Evolutionary conservation across 306 rosid species (phyloP).

Genomic region (Cucurbita maxima): DNA sequence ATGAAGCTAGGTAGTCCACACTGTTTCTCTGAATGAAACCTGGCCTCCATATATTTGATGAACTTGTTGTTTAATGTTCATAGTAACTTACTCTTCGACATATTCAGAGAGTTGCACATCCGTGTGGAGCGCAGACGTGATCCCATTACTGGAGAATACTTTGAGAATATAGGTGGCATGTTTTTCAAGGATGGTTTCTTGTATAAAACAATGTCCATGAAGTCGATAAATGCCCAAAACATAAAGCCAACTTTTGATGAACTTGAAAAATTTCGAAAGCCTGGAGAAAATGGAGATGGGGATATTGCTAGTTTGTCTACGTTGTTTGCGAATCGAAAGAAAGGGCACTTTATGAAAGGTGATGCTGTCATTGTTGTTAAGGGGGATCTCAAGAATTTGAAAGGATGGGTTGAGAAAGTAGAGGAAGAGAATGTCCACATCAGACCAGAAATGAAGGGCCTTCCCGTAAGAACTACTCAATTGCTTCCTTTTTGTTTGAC

Average conservation of each 20-base stretch:
- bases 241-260: constrained; percentile 90
- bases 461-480: constrained; percentile 49
- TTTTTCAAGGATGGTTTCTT: constrained; percentile 91
- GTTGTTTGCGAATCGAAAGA: constrained; percentile 78
- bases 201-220: constrained; percentile 72
- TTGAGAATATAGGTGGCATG: constrained; percentile 82
- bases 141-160: constrained; percentile 74
- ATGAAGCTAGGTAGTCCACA: constrained; percentile 71
- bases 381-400: constrained; percentile 86
- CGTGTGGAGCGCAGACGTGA: constrained; percentile 88
- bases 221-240: constrained; percentile 66
- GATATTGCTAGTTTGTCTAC: constrained; percentile 81
- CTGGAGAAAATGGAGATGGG: constrained; percentile 83
- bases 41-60: constrained; percentile 7
- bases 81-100: constrained; percentile 8
- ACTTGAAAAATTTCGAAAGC: constrained; percentile 80
- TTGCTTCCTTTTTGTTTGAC: not conserved
- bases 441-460: constrained; percentile 78
- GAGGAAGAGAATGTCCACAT: constrained; percentile 85
- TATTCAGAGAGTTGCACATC: constrained; percentile 78
- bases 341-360: constrained; percentile 97
- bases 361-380: constrained; percentile 80
- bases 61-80: constrained; percentile 9
- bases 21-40: constrained; percentile 1
- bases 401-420: constrained; percentile 96